Evolutionary conservation across 495 filamentous ascomycete genomes (phyloP), one percentile per base, ranked within the genome.

Genomic region (Xylaria nigripes): DNA sequence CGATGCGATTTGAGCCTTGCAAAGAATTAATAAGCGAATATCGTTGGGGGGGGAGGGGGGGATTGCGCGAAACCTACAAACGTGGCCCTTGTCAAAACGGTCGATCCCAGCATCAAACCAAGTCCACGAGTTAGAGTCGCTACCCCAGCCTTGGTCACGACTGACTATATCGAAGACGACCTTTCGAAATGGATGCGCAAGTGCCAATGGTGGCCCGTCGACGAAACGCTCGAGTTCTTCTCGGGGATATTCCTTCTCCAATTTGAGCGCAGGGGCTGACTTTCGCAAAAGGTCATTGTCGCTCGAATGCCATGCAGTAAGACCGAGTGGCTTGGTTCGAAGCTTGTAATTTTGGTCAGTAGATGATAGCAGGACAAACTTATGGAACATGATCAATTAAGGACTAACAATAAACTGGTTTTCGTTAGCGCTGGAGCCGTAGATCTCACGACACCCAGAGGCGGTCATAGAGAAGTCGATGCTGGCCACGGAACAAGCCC

Each of bases 71-170:
- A 27, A 50, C 62, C 44, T 50, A 69, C 63, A 41, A 13, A 48
- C 23, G 13, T 64, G 59, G 0, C 51, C 41, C 45, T 50, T 50
- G 30, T 70, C 66, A 42, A 77, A 69, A 13, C 72, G 68, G 45
- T 81, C 77, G 16, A 78, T 55, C 0, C 83, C 82, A 3, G 72
- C 77, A 42, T 87, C 85, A 59, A 89, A 89, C 86, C 86, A 90
- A 0, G 85, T 87, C 64, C 68, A 86, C 0, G 83, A 84, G 13
- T 5, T 68, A 4, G 23, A 16, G 0, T 66, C 59, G 4, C 72
- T 68, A 40, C 75, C 75, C 70, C 72, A 84, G 2, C 86, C 87
- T 61, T 91, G 87, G 57, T 90, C 87, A 44, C 76, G 75, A 44
- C 80, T 82, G 2, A 65, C 63, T 45, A 86, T 78, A 1, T 71